Evolutionary conservation across 306 rosid species (phyloP).

Genomic region (Castanospermum australe): DNA sequence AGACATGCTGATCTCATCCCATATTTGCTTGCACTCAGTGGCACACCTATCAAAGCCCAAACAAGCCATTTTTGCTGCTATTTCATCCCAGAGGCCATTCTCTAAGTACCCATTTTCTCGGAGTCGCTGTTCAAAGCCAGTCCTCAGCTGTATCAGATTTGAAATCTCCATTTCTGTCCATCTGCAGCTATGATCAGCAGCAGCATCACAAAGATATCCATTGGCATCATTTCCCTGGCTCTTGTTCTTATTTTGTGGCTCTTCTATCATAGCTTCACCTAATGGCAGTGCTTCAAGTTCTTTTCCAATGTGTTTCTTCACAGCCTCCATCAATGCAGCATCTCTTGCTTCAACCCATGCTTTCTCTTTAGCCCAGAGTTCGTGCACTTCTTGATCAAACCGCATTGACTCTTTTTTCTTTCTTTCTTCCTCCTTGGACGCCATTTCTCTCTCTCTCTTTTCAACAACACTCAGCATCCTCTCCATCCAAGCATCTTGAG

Average conservation of each 20-base stretch:
- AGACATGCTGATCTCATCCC: constrained; percentile 44
- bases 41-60: constrained; percentile 46
- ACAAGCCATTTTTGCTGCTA: constrained; percentile 40
- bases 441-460: constrained; percentile 54
- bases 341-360: constrained; percentile 74
- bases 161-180: constrained; percentile 54
- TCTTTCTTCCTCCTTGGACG: constrained; percentile 58
- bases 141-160: constrained; percentile 42
- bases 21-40: constrained; percentile 43
- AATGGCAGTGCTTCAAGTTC: constrained; percentile 1
- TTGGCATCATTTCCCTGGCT: neutral
- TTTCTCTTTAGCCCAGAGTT: constrained; percentile 73
- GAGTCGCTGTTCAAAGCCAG: constrained; percentile 29
- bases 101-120: constrained; percentile 41
- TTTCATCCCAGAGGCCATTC: constrained; percentile 42
- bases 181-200: constrained; percentile 14
- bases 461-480: constrained; percentile 59
- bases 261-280: constrained; percentile 14
- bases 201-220: neutral
- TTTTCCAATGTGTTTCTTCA: constrained; percentile 41
- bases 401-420: constrained; percentile 52
- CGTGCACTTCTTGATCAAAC: constrained; percentile 48
- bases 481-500: constrained; percentile 75
- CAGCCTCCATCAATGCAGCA: constrained; percentile 54
- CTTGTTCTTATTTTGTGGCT: constrained; percentile 14